Percentiles rank a stretch among this genome's conserved stretches.
These are phyloP conservation scores for Cryphonectria parasitica DNA, from an alignment of 2,329 filamentous ascomycete genomes.

Conservation along the genomic window DNA sequence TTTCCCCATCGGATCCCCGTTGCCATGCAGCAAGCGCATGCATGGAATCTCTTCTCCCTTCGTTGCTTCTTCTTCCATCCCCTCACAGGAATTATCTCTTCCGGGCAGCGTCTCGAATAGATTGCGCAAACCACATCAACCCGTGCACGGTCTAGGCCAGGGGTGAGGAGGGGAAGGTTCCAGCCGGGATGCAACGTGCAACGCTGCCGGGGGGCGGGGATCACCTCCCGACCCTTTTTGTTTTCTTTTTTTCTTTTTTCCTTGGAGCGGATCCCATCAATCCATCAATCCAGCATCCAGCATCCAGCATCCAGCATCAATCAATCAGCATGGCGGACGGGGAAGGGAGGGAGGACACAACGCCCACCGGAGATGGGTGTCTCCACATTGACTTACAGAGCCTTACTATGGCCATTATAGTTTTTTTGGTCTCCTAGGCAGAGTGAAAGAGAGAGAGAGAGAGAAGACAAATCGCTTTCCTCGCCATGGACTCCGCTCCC, in stretches of 20 bases:
- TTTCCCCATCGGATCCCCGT: constrained; percentile 16
- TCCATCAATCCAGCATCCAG: neutral
- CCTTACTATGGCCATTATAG: neutral
- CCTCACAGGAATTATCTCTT: constrained; percentile 8
- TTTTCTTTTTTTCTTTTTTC: no score
- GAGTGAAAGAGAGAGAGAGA: no score
- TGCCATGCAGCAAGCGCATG: constrained; percentile 17
- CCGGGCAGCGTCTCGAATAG: constrained; percentile 15
- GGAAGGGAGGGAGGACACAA: neutral
- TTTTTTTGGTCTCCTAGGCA: neutral
- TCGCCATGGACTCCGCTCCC: neutral
- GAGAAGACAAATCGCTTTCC: neutral
- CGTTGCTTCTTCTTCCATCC: neutral
- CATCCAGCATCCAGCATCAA: neutral
- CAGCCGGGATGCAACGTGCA: constrained; percentile 18
- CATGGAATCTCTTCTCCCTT: constrained; percentile 6
- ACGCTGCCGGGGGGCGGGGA: constrained; percentile 6
- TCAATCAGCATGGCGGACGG: neutral
- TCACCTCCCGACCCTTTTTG: neutral
- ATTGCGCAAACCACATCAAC: constrained; percentile 10
- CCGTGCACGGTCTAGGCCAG: neutral
- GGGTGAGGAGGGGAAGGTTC: neutral
- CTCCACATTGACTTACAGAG: neutral
- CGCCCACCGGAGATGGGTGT: neutral
- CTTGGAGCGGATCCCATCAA: neutral